phyloP scores from a whole-genome alignment of 106 monocot species.

The Dioscorea alata region DNA sequence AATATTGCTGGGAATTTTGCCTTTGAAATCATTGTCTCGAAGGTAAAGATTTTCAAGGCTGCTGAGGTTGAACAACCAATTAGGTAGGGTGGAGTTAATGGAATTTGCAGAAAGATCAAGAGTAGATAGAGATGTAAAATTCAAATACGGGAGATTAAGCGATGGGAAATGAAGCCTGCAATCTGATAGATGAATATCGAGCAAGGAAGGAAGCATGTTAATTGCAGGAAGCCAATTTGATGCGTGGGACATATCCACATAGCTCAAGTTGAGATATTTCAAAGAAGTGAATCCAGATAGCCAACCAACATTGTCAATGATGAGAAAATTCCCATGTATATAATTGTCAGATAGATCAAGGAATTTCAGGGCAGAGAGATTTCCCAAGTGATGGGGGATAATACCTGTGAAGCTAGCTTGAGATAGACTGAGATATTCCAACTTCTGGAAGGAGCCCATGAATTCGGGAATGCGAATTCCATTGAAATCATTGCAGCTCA shows the following conservation, averaged over 20 bases:
- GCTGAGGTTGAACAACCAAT: no score
- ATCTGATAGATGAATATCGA: not conserved
- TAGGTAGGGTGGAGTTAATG: no score
- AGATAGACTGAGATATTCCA: constrained; percentile 32
- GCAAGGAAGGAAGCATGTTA: constrained; percentile 6
- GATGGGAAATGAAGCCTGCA: constrained; percentile 1
- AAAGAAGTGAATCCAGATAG: constrained; percentile 17
- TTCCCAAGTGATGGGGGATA: constrained; percentile 30
- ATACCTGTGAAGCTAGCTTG: not conserved
- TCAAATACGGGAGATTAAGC: no score
- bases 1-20: not conserved
- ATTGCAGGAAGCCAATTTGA: constrained; percentile 6
- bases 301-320: not conserved
- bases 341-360: constrained; percentile 6
- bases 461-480: constrained; percentile 10
- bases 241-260: not conserved
- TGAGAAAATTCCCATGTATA: not conserved
- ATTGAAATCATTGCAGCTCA: constrained; percentile 16
- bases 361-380: constrained; percentile 14
- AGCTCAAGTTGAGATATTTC: constrained; percentile 11
- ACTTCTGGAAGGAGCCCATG: constrained; percentile 14
- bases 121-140: no score
- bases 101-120: no score
- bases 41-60: not conserved
- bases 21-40: not conserved